phyloP scores from a whole-genome alignment of 2,329 filamentous ascomycete species.

The Blastomyces percursus region DNA sequence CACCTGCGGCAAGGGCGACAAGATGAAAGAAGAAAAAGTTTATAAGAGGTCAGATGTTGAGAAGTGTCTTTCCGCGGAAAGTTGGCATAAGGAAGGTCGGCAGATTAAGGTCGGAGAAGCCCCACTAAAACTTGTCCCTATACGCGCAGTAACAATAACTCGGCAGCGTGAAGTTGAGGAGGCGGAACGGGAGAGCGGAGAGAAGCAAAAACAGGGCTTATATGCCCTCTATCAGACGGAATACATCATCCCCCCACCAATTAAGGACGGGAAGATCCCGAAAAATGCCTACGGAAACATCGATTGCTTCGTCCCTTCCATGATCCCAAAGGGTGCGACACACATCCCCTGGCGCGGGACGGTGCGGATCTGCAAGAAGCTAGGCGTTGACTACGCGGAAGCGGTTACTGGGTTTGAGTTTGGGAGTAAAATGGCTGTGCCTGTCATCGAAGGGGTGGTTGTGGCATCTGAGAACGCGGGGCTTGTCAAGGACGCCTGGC shows the following conservation, averaged over 20 bases:
- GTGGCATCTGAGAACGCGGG: constrained; percentile 70
- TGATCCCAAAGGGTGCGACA: constrained; percentile 75
- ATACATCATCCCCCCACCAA: constrained; percentile 87
- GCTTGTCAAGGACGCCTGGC: constrained; percentile 64
- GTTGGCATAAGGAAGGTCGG: constrained; percentile 94
- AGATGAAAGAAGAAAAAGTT: constrained; percentile 65
- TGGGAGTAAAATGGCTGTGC: constrained; percentile 85
- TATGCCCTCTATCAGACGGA: constrained; percentile 80
- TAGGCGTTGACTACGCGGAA: constrained; percentile 82
- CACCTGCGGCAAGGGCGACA: constrained; percentile 60
- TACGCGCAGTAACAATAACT: constrained; percentile 79
- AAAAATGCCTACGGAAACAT: constrained; percentile 96
- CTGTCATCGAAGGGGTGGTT: constrained; percentile 81
- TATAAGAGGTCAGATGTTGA: constrained; percentile 70
- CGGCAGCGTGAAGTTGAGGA: constrained; percentile 83
- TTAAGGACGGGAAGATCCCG: constrained; percentile 73
- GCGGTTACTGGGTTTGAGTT: constrained; percentile 96
- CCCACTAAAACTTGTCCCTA: constrained; percentile 77
- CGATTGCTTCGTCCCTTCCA: constrained; percentile 84
- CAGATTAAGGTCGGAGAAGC: constrained; percentile 58
- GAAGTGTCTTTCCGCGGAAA: constrained; percentile 80
- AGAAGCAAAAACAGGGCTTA: constrained; percentile 76
- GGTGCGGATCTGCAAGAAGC: constrained; percentile 67
- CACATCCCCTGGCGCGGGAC: constrained; percentile 73
- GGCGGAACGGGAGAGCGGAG: constrained; percentile 63